Evolutionary conservation across 2,329 filamentous ascomycete genomes (phyloP).

Genomic region (Emericellopsis cladophorae): DNA sequence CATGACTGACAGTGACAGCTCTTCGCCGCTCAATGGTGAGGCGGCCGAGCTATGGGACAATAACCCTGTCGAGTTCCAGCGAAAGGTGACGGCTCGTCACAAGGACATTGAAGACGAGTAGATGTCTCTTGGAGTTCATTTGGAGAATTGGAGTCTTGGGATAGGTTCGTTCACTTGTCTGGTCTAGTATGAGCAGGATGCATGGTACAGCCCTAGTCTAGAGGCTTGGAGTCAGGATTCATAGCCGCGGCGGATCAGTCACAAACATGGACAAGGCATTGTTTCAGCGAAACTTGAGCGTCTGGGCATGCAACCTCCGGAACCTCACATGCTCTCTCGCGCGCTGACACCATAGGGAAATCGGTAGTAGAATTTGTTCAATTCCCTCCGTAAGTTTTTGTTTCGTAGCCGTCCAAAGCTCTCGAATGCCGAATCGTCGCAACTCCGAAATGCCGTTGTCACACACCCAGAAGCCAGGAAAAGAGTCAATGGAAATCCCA

Average conservation of each 20-base stretch:
- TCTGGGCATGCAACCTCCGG: no score
- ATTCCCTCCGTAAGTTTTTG: slow-evolving; percentile 6
- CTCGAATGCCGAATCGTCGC: slow-evolving; percentile 28
- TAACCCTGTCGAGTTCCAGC: slow-evolving; percentile 77
- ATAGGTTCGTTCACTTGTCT: background rate
- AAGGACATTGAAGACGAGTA: slow-evolving; percentile 53
- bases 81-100: slow-evolving; percentile 52
- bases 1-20: slow-evolving; percentile 34
- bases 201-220: background rate
- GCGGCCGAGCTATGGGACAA: slow-evolving; percentile 94
- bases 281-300: no score
- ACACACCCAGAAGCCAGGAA: slow-evolving; percentile 21
- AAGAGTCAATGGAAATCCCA: slow-evolving; percentile 17
- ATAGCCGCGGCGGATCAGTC: background rate
- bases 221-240: background rate
- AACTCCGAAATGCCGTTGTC: slow-evolving; percentile 33
- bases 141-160: slow-evolving; percentile 6
- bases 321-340: no score
- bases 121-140: slow-evolving; percentile 3
- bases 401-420: slow-evolving; percentile 21
- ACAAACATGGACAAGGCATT: background rate
- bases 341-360: no score
- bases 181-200: background rate
- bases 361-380: slow-evolving; percentile 16
- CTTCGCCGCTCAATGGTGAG: slow-evolving; percentile 90